Base-by-base conservation (phyloP, 139 green algal species). In the Coelastrella sp. region DNA sequence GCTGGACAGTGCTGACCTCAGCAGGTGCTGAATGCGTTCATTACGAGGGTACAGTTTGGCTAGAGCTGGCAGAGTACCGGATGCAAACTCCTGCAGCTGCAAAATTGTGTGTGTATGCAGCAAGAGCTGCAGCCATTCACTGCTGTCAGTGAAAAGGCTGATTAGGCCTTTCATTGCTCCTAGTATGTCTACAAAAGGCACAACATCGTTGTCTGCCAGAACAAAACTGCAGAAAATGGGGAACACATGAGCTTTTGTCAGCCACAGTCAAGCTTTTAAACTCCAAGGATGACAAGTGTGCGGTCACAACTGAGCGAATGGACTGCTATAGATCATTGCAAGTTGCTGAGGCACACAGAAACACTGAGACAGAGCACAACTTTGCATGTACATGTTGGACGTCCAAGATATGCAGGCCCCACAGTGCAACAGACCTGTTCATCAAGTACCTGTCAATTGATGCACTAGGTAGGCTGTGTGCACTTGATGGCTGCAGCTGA, bases 111-210 rank as follows among this genome's bases (percentile, higher is more conserved):
- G 73, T 58, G 24, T 73, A 24, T 84, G 73, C n/a, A 90, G 73
- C 85, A 90, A 73, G 12, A 22, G 85, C 74, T 84, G 63, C 24
- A 90, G 59, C 85, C 85, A 90, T 73, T 15, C 61, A n/a, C 57
- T 80, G 59, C 85, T 90, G 73, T 90, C 85, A 35, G 59, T 58
- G 58, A 90, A n/a, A 24, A 90, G 74, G 8, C 73, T 58, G 24
- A 58, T 75, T 9, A 90, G 10, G 24, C 85, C 85, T 19, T 90
- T 90, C 15, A 70, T 20, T 24, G 74, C 74, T 12, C 73, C 85
- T 14, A 90, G 17, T 12, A 84, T 14, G 22, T 76, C 11, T n/a
- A 75, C 76, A 19, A 90, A 84, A 11, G 85, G 73, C 10, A 75
- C 73, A 59, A 74, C 74, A 84, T 90, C 85, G 10, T 27, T 58